phyloP scores from a whole-genome alignment of 1,284 basidiomycete genomes.

The Marasmius sp. region DNA sequence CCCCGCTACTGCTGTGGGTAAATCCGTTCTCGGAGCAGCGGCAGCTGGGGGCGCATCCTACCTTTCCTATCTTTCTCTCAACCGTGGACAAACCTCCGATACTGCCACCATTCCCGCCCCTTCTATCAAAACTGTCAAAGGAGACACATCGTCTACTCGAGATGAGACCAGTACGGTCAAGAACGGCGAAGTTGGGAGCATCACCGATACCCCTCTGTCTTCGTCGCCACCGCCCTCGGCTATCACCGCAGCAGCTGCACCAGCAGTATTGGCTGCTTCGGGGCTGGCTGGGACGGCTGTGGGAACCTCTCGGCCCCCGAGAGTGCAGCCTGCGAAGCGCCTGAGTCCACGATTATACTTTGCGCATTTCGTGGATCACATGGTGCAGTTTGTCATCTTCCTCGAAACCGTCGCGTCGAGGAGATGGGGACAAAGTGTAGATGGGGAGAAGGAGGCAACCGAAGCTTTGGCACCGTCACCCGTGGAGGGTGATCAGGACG shows the following conservation, averaged over 20 bases:
- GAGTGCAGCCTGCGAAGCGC: slow-evolving; percentile 41
- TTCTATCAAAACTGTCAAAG: slow-evolving; percentile 47
- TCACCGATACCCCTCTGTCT: slow-evolving; percentile 20
- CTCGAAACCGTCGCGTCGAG: slow-evolving; percentile 83
- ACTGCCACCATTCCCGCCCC: slow-evolving; percentile 43
- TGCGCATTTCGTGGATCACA: slow-evolving; percentile 92
- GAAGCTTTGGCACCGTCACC: slow-evolving; percentile 4
- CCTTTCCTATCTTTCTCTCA: slow-evolving; percentile 77
- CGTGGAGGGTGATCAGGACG: slow-evolving; percentile 27
- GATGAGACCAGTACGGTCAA: slow-evolving; percentile 24
- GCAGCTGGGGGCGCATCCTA: slow-evolving; percentile 56
- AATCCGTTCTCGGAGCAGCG: slow-evolving; percentile 20
- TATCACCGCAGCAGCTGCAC: slow-evolving; percentile 26
- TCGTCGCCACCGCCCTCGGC: slow-evolving; percentile 23
- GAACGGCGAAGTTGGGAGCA: slow-evolving; percentile 16
- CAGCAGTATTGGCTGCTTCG: slow-evolving; percentile 14
- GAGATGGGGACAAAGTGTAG: slow-evolving; percentile 81
- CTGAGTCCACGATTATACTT: slow-evolving; percentile 90
- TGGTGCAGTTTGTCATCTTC: slow-evolving; percentile 81
- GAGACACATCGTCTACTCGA: slow-evolving; percentile 35
- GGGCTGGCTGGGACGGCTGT: slow-evolving; percentile 1
- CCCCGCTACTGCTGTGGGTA: slow-evolving; percentile 19
- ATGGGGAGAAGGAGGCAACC: slow-evolving; percentile 26
- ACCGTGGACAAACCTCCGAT: slow-evolving; percentile 44
- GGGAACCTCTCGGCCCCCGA: slow-evolving; percentile 5